Percentiles rank a stretch among this genome's conserved stretches.
Evolutionary conservation across 169 alveolate species (phyloP).

Genomic region (Cryptosporidium parvum): DNA sequence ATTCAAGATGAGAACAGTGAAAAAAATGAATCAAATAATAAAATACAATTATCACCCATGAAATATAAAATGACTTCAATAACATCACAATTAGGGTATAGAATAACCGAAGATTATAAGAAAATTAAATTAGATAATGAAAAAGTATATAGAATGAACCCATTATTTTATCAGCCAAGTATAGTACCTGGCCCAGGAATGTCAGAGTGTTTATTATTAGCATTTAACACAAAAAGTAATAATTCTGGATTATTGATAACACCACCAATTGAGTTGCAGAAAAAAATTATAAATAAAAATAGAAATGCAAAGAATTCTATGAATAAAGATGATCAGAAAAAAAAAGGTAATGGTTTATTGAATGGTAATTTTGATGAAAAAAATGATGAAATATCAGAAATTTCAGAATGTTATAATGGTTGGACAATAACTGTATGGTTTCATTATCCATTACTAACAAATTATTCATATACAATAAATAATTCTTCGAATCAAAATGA

Average conservation of each 20-base stretch:
- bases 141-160: slow-evolving; percentile 33
- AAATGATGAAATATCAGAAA: slow-evolving; percentile 6
- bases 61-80: slow-evolving; percentile 62
- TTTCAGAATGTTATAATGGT: slow-evolving; percentile 48
- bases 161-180: slow-evolving; percentile 68
- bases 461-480: slow-evolving; percentile 25
- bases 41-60: background rate
- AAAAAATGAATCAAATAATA: background rate
- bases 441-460: slow-evolving; percentile 67
- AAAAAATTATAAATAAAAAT: slow-evolving; percentile 7
- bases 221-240: slow-evolving; percentile 72
- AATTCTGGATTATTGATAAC: slow-evolving; percentile 67
- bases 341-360: background rate
- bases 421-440: slow-evolving; percentile 76
- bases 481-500: background rate
- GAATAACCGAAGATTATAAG: slow-evolving; percentile 55
- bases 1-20: background rate
- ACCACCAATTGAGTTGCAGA: slow-evolving; percentile 65
- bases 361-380: background rate
- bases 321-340: slow-evolving; percentile 3
- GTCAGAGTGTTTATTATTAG: slow-evolving; percentile 69
- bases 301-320: background rate
- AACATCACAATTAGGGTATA: slow-evolving; percentile 47
- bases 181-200: slow-evolving; percentile 76
- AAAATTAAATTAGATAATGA: slow-evolving; percentile 44